Conservation (phyloP, 768 basidiomycete species). For the Gloeophyllum trabeum region DNA sequence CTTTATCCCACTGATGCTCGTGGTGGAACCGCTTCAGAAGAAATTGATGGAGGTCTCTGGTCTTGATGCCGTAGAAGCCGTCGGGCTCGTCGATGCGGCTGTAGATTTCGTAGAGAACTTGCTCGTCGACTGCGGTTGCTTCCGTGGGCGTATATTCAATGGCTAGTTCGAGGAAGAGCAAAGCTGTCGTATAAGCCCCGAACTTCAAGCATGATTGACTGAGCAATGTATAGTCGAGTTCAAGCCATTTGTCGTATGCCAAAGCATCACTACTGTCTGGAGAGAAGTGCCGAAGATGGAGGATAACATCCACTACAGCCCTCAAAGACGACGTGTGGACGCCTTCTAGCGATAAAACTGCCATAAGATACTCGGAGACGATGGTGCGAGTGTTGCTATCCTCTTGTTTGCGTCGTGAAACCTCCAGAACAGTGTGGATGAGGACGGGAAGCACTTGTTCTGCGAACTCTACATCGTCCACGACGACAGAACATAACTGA, state of each 20-base stretch:
- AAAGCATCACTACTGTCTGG: constrained; percentile 23
- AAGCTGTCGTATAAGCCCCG: constrained; percentile 80
- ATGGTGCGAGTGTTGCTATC: constrained; percentile 13
- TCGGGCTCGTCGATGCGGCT: constrained; percentile 95
- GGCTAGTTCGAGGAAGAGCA: constrained; percentile 82
- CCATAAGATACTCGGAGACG: constrained; percentile 45
- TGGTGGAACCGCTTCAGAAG: constrained; percentile 84
- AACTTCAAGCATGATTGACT: constrained; percentile 64
- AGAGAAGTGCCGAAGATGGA: constrained; percentile 72
- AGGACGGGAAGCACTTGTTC: constrained; percentile 63
- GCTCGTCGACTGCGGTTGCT: constrained; percentile 30
- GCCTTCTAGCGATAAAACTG: constrained; percentile 30
- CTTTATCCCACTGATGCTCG: constrained; percentile 87
- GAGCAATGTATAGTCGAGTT: constrained; percentile 61
- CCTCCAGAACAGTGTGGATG: constrained; percentile 53
- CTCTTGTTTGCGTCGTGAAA: constrained; percentile 12
- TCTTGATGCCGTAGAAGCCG: constrained; percentile 91
- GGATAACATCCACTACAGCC: constrained; percentile 60
- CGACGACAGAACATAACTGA: constrained; percentile 50
- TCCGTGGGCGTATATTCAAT: constrained; percentile 31
- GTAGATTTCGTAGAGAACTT: constrained; percentile 86
- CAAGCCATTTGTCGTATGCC: constrained; percentile 75
- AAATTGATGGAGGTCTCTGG: constrained; percentile 65
- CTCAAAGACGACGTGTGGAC: constrained; percentile 32
- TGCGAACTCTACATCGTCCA: constrained; percentile 44